Percentiles rank a stretch among this genome's conserved stretches.
phyloP scores from a whole-genome alignment of 345 rosid species.

The Populus pruinosa region DNA sequence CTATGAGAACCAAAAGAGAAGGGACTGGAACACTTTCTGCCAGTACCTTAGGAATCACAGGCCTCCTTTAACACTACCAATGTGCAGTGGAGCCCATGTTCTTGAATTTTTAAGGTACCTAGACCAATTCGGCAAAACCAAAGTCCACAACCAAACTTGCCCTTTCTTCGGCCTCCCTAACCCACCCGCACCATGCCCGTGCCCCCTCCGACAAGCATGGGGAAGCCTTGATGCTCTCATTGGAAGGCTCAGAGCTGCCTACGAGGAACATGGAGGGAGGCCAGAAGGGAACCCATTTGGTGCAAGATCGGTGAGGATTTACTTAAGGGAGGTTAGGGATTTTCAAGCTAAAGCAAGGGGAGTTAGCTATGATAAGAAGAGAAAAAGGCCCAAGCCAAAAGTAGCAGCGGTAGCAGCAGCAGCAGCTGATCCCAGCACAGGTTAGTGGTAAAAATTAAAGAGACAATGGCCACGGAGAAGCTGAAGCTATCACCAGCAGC shows the following conservation, averaged over 20 bases:
- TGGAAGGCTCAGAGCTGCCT: constrained; percentile 93
- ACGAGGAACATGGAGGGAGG: constrained; percentile 81
- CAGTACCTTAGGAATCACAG: constrained; percentile 78
- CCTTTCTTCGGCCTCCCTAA: constrained; percentile 83
- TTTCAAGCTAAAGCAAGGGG: constrained; percentile 93
- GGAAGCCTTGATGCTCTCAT: constrained; percentile 98
- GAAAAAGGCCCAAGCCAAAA: constrained; percentile 55
- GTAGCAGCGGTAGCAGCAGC: not conserved
- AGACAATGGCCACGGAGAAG: not conserved
- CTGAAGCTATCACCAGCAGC: not conserved
- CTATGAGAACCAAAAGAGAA: constrained; percentile 78
- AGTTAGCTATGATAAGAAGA: constrained; percentile 83
- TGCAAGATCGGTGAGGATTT: constrained; percentile 79
- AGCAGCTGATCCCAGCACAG: constrained; percentile 12
- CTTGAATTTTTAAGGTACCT: constrained; percentile 80
- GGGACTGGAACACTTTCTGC: constrained; percentile 94
- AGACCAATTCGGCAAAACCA: constrained; percentile 73
- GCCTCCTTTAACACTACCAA: constrained; percentile 66
- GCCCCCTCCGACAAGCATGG: constrained; percentile 95
- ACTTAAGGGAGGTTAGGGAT: constrained; percentile 84
- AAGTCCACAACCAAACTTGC: constrained; percentile 74
- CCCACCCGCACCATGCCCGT: constrained; percentile 90
- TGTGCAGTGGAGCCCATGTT: constrained; percentile 84
- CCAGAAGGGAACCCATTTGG: constrained; percentile 90
- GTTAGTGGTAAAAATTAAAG: not conserved